phyloP scores from a whole-genome alignment of 805 yeast species.

The Torulaspora indica region DNA sequence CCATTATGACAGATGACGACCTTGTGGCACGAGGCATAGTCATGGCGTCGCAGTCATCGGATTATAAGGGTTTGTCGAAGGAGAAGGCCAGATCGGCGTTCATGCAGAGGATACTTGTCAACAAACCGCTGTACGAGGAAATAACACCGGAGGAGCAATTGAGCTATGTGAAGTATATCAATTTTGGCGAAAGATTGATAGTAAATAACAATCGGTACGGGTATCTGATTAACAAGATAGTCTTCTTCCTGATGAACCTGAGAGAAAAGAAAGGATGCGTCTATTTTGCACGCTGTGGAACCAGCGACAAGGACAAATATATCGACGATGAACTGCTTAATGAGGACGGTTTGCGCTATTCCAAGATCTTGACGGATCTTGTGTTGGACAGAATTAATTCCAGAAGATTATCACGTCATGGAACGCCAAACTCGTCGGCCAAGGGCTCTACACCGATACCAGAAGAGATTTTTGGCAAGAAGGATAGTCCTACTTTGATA shows the following conservation, averaged over 20 bases:
- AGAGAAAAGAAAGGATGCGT: constrained; percentile 83
- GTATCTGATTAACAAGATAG: constrained; percentile 83
- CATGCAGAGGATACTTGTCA: constrained; percentile 60
- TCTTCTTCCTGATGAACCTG: constrained; percentile 86
- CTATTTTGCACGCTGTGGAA: constrained; percentile 83
- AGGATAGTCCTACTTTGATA: constrained; percentile 27
- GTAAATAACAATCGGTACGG: constrained; percentile 81
- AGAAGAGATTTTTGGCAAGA: constrained; percentile 9
- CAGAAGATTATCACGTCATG: constrained; percentile 20
- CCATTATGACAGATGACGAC: constrained; percentile 67
- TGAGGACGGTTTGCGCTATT: constrained; percentile 64
- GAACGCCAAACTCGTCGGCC: constrained; percentile 11
- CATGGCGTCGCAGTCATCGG: constrained; percentile 84
- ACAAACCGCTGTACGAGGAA: constrained; percentile 68
- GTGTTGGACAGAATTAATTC: constrained; percentile 39
- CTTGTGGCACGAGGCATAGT: constrained; percentile 71
- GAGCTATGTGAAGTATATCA: constrained; percentile 78
- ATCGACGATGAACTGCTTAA: constrained; percentile 79
- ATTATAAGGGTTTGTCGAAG: constrained; percentile 72
- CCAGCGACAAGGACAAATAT: constrained; percentile 46
- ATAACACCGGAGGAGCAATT: constrained; percentile 55
- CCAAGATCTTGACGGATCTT: constrained; percentile 57
- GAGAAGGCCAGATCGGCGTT: constrained; percentile 74
- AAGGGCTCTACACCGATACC: constrained; percentile 11
- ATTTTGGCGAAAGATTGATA: constrained; percentile 81